Base-by-base conservation (phyloP, 1,284 basidiomycete species). In the Agroathelia rolfsii region DNA sequence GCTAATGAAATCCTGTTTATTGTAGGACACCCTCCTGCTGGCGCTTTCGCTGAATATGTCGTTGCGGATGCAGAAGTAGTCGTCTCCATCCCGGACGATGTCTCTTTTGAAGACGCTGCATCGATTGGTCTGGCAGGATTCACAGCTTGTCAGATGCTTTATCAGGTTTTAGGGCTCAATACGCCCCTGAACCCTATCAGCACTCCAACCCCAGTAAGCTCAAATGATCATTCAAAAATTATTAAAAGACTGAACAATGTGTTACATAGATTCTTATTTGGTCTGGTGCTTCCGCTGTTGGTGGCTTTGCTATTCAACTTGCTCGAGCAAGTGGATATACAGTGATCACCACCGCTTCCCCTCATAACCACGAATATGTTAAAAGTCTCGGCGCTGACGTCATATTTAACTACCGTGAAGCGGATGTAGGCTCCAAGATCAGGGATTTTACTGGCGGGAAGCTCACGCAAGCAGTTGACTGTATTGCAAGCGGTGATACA, bases 281-380 rank as follows among this genome's bases (percentile, higher is more conserved):
- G 53, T 52, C 50, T 4, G 58, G 57, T 3, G 41, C 56, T 3
- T 52, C 57, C 4, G 47, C 55, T 1, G 51, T 54, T 15, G 60
- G 61, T 2, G 49, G 52, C 9, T 59, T 58, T 26, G 52, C 56
- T 2, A 51, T 66, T 12, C 62, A 66, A 42, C 47, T 66, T 14
- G 60, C 62, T 4, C 55, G 54, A 30, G 36, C 55, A 3, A 37
- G 53, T 0, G 63, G 63, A 3, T 49, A 60, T 37, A 45, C 47
- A 9, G 58, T 65, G 18, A 45, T 65, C 16, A 50, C 58, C 4
- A 59, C 62, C 5, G 52, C 59, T 6, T 63, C 61, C 4, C 46
- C 53, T 3, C 44, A 45, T 30, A 57, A 60, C 39, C 47, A 49
- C 20, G 49, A 44, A 5, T 48, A 53, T 20, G 39, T 61, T 32